phyloP scores from a whole-genome alignment of 371 early-diverging fungal species.

The Catenaria anguillulae region DNA sequence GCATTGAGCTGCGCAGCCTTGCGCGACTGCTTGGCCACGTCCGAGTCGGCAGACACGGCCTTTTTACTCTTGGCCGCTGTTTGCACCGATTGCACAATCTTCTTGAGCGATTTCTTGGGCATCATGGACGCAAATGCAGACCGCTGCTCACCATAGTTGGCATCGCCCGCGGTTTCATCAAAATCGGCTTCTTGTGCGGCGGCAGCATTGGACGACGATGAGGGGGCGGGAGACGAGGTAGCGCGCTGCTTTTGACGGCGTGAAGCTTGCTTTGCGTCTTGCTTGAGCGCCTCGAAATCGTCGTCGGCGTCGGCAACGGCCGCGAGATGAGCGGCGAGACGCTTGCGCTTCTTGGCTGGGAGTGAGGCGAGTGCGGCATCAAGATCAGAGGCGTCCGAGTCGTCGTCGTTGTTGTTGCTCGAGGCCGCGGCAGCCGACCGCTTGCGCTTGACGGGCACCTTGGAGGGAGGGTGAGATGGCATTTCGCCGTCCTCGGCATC shows the following conservation, averaged over 20 bases:
- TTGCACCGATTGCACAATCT: slow-evolving; percentile 3
- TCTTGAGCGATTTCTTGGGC: neutral
- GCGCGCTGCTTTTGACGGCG: too few relatives aligned
- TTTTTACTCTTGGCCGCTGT: neutral
- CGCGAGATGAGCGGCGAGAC: slow-evolving; percentile 21
- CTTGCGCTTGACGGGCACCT: neutral
- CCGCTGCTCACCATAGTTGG: neutral
- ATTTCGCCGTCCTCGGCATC: neutral
- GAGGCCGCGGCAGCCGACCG: neutral
- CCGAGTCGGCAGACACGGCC: slow-evolving; percentile 7
- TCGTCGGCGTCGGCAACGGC: slow-evolving; percentile 55
- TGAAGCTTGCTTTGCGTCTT: too few relatives aligned
- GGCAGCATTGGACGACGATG: neutral
- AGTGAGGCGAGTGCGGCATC: slow-evolving; percentile 14
- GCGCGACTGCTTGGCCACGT: slow-evolving; percentile 6
- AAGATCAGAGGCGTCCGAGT: slow-evolving; percentile 17
- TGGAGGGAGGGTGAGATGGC: too few relatives aligned
- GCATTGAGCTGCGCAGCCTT: neutral
- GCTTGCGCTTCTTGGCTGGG: slow-evolving; percentile 16
- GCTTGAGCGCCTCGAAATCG: neutral
- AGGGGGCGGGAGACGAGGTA: too few relatives aligned
- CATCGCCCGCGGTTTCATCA: neutral
- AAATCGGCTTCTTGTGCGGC: neutral
- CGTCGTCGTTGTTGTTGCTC: neutral
- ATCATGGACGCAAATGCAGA: neutral